Evolutionary conservation across 2,329 filamentous ascomycete genomes (phyloP), one percentile per base, ranked within the genome.

Genomic region (Bertia moriformis): DNA sequence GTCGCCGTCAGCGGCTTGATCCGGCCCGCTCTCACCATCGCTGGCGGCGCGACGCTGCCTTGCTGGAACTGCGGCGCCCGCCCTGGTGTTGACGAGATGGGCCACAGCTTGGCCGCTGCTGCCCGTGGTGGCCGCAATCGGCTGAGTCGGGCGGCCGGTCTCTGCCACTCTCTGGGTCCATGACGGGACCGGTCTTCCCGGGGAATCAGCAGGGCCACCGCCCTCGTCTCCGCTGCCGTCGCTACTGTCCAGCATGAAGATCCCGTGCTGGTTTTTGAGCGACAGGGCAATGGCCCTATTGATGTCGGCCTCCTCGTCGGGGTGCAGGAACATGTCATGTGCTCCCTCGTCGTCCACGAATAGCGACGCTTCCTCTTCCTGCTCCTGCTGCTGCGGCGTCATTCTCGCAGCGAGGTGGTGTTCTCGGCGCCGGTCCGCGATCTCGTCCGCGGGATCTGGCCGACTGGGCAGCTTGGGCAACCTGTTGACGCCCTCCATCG

Each of bases 401-500:
- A 7, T 10, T n/a, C 32, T 53, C 41, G 60, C 58, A 49, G 58
- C 60, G 7, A 60, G 41, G 24, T 58, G 52, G 3, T 56, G 41
- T 13, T 55, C 49, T 19, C 55, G 52, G 18, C 53, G 52, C 12
- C 46, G 45, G 2, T 44, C 37, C 13, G 45, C 47, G 14, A 48
- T 48, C n/a, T 14, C 54, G 54, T 4, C 56, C 53, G 20, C 49
- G 49, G 62, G 57, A 38, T n/a, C n/a, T n/a, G n/a, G n/a, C n/a
- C n/a, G n/a, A n/a, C n/a, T n/a, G n/a, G 58, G 58, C 22, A 63
- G 52, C 47, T 79, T 89, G 0, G 87, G 86, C 14, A 95, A 60
- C 38, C 87, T 70, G 49, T 95, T 95, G 12, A 95, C 52, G 0
- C 88, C 88, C 54, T 91, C 84, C 37, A 95, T 88, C 0, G 88